Base-by-base conservation (phyloP, 208 protist species). In the Angomonas deanei region DNA sequence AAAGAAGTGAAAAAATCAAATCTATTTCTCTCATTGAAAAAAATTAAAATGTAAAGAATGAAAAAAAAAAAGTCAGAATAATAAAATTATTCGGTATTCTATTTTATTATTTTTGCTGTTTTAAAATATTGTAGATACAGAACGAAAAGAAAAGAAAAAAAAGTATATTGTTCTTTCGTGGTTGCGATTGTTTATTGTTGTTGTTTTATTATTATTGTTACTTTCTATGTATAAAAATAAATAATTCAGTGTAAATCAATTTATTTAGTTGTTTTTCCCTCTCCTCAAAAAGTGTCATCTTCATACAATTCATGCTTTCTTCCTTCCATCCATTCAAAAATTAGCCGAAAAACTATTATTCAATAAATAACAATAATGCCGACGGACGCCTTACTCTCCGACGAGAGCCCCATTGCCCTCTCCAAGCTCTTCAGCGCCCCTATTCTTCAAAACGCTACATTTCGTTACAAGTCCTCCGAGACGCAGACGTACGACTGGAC, bases 401-500 rank as follows among this genome's bases (percentile, higher is more conserved):
- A 54, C 27, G n/a, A 3, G 28, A n/a, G 38, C 32, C 28, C 54
- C 5, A 46, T 52, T 27, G 17, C 5, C 5, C 38, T 46, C 27
- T 52, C 38, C 6, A 17, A 11, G 21, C 50, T 56, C 23, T 56
- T 56, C 23, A 32, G 2, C 11, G 5, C 4, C 15, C 50, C 23
- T 3, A 19, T 56, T 11, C 23, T 56, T 11, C 50, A 32, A 15
- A 56, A 56, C 23, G 4, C 50, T 24, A 32, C 28, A 4, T 32
- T 28, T 2, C 50, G 21, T 2, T 28, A 13, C 28, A 49, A 49
- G 42, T 24, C 15, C 23, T n/a, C 15, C 15, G 50, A 3, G 2
- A 2, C 21, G 53, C 61, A 59, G 47, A 62, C 76, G 17, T 94
- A 83, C 54, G 79, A 94, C 68, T 94, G 88, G 86, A 62, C 55